Evolutionary conservation across 768 basidiomycete species (phyloP), one percentile per base, ranked within the genome.

Genomic region (Russula virescens): DNA sequence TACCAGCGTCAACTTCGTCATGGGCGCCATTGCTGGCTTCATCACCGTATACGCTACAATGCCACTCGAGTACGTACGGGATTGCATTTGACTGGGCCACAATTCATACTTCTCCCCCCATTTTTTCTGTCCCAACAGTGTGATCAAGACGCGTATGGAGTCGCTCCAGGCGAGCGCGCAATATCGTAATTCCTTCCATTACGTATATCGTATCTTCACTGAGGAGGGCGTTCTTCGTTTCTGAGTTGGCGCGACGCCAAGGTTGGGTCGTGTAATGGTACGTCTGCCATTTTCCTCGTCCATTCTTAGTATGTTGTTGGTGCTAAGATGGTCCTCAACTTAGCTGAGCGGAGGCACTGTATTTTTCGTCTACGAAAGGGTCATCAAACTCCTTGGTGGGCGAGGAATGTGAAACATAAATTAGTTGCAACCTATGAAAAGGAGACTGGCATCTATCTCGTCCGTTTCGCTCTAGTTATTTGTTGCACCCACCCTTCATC

Each of bases 71-170:
- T 88, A 83, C 28, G 16, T 67, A 19, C 18, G 35, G 50, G 31
- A 40, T 40, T 46, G 52, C 61, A 52, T 47, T 43, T 10, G 19
- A 40, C 11, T 11, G 25, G 19, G 40, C 23, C 35, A 28, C 14
- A 55, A 25, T 19, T 26, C 28, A 31, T 31, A 59, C 35, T 25
- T 21, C 38, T 34, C n/a, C 26, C 23, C 2, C 18, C 38, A 38
- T 38, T 35, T 5, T 5, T 46, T 25, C 18, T 38, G 5, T 40
- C 16, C 67, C 9, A 19, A n/a, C 55, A 96, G 94, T 71, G 94
- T 98, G 34, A 84, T 98, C 75, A 99, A 98, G 76, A 98, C 97
- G 14, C 85, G 96, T 25, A 99, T 98, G n/a, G n/a, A n/a, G n/a
- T n/a, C n/a, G n/a, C n/a, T n/a, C n/a, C n/a, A n/a, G n/a, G n/a